These are phyloP conservation scores for Lotmaria passim DNA, from an alignment of 208 protist genomes.

Conservation along the genomic window DNA sequence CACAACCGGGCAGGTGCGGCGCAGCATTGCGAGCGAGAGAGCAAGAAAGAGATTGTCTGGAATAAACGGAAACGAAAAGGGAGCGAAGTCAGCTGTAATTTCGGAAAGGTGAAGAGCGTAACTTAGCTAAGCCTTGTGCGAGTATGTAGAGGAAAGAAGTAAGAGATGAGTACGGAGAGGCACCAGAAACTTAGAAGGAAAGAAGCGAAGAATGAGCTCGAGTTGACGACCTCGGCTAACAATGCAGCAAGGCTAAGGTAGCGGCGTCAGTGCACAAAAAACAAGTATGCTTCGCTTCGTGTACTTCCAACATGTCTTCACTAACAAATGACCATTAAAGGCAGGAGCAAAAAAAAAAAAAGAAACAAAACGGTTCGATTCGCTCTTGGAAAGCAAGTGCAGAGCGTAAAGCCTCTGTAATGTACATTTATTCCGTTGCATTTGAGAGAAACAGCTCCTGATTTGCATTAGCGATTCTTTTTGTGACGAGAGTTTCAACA, in stretches of 20 bases:
- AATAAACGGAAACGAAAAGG: slow-evolving; percentile 8
- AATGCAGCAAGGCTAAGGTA: neutral
- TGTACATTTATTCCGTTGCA: too few species aligned
- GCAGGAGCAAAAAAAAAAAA: too few species aligned
- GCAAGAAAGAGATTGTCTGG: neutral
- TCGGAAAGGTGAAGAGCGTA: neutral
- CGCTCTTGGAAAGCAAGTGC: too few species aligned
- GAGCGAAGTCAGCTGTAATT: neutral
- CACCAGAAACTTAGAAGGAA: neutral
- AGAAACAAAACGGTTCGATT: too few species aligned
- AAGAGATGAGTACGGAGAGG: neutral
- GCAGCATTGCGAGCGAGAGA: slow-evolving; percentile 51
- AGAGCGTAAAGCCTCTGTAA: too few species aligned
- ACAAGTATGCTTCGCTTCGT: neutral
- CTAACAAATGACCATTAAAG: too few species aligned
- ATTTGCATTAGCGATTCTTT: too few species aligned
- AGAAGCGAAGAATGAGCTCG: neutral
- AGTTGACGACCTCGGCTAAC: neutral
- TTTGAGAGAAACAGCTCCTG: too few species aligned
- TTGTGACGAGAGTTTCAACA: neutral
- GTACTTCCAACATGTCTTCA: too few species aligned
- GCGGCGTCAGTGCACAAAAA: neutral
- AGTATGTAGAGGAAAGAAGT: neutral
- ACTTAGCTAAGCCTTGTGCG: neutral
- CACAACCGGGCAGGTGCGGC: slow-evolving; percentile 76